A percentile compares a stretch with the other conserved stretches of the same genome.
phyloP scores from a whole-genome alignment of 1,139 yeast species.

The Lodderomyces theae region DNA sequence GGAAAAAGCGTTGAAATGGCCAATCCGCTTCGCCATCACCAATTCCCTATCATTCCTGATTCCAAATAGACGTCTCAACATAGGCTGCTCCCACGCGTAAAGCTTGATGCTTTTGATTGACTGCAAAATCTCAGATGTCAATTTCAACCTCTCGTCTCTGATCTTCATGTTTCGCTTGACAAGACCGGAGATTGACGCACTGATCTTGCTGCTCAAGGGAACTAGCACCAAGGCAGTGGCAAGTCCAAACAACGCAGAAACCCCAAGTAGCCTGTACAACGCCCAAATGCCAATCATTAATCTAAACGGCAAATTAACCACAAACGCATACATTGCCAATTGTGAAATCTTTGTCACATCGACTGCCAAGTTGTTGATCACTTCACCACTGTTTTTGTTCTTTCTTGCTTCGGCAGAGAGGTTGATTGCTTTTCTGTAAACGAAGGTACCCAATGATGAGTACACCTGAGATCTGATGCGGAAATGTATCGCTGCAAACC shows the following conservation, averaged over 20 bases:
- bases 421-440: constrained; percentile 31
- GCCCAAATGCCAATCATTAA: constrained; percentile 26
- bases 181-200: constrained; percentile 23
- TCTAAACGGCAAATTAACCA: constrained; percentile 29
- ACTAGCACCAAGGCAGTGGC: constrained; percentile 30
- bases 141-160: constrained; percentile 34
- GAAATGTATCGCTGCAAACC: constrained; percentile 20
- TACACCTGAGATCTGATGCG: constrained; percentile 16
- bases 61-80: constrained; percentile 29
- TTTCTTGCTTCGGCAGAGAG: constrained; percentile 38
- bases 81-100: constrained; percentile 40
- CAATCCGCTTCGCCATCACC: constrained; percentile 25
- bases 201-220: constrained; percentile 31
- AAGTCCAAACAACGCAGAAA: constrained; percentile 34
- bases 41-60: constrained; percentile 37
- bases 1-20: constrained; percentile 28
- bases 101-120: constrained; percentile 40
- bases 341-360: constrained; percentile 29
- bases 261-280: constrained; percentile 29
- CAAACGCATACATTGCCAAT: constrained; percentile 24
- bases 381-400: constrained; percentile 36
- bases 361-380: constrained; percentile 36
- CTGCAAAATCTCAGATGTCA: constrained; percentile 37
- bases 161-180: constrained; percentile 24
- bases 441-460: constrained; percentile 26